These are phyloP conservation scores for Cyberlindnera mississippiensis DNA, from an alignment of 805 yeast species.

Conservation along the genomic window DNA sequence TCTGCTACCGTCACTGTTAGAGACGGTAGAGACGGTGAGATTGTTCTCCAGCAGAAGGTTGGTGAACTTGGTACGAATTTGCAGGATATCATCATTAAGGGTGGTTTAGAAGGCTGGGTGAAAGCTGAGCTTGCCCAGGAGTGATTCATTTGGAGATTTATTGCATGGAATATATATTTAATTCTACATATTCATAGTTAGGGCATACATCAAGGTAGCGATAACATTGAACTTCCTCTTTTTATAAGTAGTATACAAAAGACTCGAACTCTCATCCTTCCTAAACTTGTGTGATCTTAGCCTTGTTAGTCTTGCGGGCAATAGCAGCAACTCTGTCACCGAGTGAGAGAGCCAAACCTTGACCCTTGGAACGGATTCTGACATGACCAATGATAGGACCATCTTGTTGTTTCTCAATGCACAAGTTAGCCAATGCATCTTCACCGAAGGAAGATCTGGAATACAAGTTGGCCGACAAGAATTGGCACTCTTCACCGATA, in stretches of 20 bases:
- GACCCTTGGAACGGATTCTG: slow-evolving; percentile 95
- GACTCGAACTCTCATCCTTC: no score
- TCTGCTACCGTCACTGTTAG: slow-evolving; percentile 75
- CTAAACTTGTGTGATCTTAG: slow-evolving; percentile 30
- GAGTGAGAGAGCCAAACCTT: slow-evolving; percentile 90
- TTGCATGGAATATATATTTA: not conserved
- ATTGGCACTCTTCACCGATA: slow-evolving; percentile 85
- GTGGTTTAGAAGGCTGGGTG: slow-evolving; percentile 99
- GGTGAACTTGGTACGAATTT: slow-evolving; percentile 94
- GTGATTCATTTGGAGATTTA: not conserved
- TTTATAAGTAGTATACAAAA: slow-evolving; percentile 6
- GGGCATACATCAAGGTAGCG: no score
- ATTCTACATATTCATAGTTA: no score
- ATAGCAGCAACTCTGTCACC: slow-evolving; percentile 92
- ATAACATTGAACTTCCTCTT: slow-evolving; percentile 2
- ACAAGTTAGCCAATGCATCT: slow-evolving; percentile 92
- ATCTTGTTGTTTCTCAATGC: slow-evolving; percentile 75
- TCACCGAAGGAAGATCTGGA: slow-evolving; percentile 94
- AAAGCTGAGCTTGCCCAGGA: slow-evolving; percentile 50
- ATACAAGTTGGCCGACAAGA: slow-evolving; percentile 90
- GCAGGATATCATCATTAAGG: slow-evolving; percentile 95
- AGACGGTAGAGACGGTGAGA: slow-evolving; percentile 51
- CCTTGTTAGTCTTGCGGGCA: slow-evolving; percentile 52
- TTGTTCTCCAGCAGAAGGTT: slow-evolving; percentile 77
- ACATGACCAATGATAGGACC: slow-evolving; percentile 90